Conservation (phyloP, 2,329 filamentous ascomycete species). For the Aspergillus ruber region DNA sequence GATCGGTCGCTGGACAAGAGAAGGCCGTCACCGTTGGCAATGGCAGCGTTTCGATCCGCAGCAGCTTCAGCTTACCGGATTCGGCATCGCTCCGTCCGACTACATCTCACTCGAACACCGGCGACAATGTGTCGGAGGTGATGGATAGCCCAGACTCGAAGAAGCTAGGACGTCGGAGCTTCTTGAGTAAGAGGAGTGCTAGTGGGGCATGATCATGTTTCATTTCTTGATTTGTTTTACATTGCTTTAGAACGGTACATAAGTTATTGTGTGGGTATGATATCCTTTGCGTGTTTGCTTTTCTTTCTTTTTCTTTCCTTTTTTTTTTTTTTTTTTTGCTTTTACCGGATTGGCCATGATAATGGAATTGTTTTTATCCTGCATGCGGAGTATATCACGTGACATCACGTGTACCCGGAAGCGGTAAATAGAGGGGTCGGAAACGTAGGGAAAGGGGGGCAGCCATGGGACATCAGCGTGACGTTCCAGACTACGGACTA, state of each 20-base stretch:
- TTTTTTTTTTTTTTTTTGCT: too few relatives aligned
- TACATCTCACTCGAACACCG: conserved; percentile 29
- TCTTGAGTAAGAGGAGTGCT: conserved; percentile 40
- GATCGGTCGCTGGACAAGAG: conserved; percentile 56
- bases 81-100: conserved; percentile 24
- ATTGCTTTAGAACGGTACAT: neutral
- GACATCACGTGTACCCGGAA: too few relatives aligned
- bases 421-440: too few relatives aligned
- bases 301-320: too few relatives aligned
- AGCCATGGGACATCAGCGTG: too few relatives aligned
- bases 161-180: conserved; percentile 38
- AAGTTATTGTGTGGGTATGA: conserved; percentile 5
- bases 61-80: conserved; percentile 58
- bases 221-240: conserved; percentile 2
- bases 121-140: conserved; percentile 20
- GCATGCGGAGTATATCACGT: too few relatives aligned
- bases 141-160: conserved; percentile 36
- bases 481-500: too few relatives aligned
- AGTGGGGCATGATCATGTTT: conserved; percentile 21
- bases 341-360: too few relatives aligned
- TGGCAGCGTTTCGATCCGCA: conserved; percentile 67
- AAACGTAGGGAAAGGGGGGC: too few relatives aligned
- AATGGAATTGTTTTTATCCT: too few relatives aligned
- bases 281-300: conserved; percentile 5
- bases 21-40: conserved; percentile 69